Conservation (phyloP, 2,329 filamentous ascomycete genomes). For the Penicillium palitans region DNA sequence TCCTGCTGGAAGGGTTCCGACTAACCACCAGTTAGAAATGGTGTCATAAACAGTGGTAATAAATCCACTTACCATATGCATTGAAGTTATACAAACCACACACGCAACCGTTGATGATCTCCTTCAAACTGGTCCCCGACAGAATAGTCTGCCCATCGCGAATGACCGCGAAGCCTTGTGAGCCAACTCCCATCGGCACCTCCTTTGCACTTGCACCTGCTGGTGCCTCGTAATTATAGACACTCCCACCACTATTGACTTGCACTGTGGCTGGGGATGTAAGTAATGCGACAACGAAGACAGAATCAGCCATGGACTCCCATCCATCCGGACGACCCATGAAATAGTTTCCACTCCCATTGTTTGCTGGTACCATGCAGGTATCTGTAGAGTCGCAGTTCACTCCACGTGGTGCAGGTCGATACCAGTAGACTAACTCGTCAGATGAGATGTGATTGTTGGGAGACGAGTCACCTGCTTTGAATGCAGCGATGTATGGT, state of each 20-base stretch:
- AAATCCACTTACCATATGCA: constrained; percentile 36
- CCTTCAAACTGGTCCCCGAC: constrained; percentile 21
- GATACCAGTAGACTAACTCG: constrained; percentile 58
- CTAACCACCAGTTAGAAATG: constrained; percentile 8
- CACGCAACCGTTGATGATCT: constrained; percentile 21
- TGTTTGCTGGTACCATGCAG: constrained; percentile 49
- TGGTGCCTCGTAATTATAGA: constrained; percentile 33
- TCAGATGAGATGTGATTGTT: constrained; percentile 48
- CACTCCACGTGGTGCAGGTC: constrained; percentile 49
- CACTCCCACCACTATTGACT: constrained; percentile 28
- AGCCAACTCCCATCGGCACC: constrained; percentile 46
- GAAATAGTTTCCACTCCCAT: constrained; percentile 55
- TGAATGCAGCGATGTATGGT: constrained; percentile 56
- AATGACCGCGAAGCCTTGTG: constrained; percentile 47
- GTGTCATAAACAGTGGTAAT: not conserved
- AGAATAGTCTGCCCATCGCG: constrained; percentile 39
- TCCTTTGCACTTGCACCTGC: constrained; percentile 46
- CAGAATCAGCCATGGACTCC: constrained; percentile 52
- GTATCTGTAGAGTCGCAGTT: constrained; percentile 57
- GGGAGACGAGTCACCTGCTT: constrained; percentile 44
- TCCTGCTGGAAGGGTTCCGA: constrained; percentile 26
- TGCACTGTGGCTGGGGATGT: constrained; percentile 47
- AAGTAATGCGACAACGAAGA: constrained; percentile 56
- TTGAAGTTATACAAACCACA: constrained; percentile 43
- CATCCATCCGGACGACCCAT: constrained; percentile 53